These are phyloP conservation scores for Jasminum sambac DNA, from an alignment of 257 asterid species.

Conservation along the genomic window DNA sequence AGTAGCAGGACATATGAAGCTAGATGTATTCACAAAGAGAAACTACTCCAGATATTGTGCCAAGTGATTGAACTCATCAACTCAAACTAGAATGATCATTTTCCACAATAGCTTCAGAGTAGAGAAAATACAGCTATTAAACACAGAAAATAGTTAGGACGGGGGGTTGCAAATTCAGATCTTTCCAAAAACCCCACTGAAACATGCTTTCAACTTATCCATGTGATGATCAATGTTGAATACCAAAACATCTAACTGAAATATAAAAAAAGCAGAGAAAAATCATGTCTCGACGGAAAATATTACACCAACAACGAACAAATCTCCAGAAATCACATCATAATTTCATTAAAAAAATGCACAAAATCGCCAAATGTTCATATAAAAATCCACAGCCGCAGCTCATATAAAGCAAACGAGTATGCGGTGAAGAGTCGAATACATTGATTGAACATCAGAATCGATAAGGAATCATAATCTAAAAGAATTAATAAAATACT, in stretches of 20 bases:
- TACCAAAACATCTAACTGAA: not conserved
- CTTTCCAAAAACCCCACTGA: not conserved
- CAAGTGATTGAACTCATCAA: not conserved
- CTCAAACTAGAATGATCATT: not conserved
- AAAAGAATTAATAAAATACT: not conserved
- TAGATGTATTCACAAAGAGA: not conserved
- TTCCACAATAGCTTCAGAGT: not conserved
- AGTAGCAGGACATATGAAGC: not conserved
- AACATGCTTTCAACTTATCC: not conserved
- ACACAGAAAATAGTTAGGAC: not conserved
- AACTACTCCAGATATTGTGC: not conserved
- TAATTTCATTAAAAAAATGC: not conserved
- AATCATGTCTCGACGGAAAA: constrained; percentile 1
- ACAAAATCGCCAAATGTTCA: not conserved
- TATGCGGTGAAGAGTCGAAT: not conserved
- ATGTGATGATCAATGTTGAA: not conserved
- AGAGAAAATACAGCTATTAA: not conserved
- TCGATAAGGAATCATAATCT: not conserved
- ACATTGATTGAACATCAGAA: not conserved
- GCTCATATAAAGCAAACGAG: not conserved
- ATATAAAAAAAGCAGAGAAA: not conserved
- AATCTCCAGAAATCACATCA: constrained; percentile 17
- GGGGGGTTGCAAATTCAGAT: not conserved
- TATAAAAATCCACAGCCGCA: not conserved
- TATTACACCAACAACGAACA: not conserved